Percentiles rank a stretch among this genome's conserved stretches.
phyloP scores from a whole-genome alignment of 345 rosid species.

The Populus nigra region DNA sequence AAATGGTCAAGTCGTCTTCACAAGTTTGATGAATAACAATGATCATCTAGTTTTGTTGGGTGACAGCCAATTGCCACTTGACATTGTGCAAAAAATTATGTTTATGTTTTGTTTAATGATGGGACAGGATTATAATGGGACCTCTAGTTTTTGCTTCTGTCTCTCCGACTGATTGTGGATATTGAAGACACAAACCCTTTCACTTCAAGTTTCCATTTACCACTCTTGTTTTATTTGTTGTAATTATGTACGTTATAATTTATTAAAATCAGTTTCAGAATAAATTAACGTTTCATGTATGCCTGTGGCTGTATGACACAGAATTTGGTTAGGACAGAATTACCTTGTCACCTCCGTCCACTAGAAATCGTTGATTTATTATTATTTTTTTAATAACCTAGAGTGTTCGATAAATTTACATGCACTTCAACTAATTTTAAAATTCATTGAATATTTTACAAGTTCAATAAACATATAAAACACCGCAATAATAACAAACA shows the following conservation, averaged over 20 bases:
- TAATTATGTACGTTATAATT: not conserved
- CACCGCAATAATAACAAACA: rapidly evolving
- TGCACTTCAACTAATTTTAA: too few relatives aligned
- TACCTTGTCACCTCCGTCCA: too few relatives aligned
- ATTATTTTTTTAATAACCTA: too few relatives aligned
- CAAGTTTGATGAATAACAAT: not conserved
- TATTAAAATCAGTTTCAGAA: too few relatives aligned
- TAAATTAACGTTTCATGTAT: too few relatives aligned
- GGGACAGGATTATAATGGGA: not conserved
- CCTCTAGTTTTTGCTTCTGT: not conserved
- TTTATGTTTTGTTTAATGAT: not conserved
- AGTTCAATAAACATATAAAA: too few relatives aligned
- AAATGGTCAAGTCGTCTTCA: not conserved
- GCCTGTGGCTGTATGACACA: too few relatives aligned
- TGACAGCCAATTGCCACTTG: conserved; percentile 28
- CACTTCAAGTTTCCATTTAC: not conserved
- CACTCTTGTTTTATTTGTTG: not conserved
- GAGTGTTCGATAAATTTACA: too few relatives aligned
- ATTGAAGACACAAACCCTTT: not conserved
- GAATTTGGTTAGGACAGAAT: too few relatives aligned
- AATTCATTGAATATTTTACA: too few relatives aligned
- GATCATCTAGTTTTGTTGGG: not conserved
- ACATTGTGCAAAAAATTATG: conserved; percentile 13
- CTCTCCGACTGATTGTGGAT: not conserved
- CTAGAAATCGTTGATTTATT: too few relatives aligned